Base-by-base conservation (phyloP, 805 yeast genomes). In the Cyberlindnera lachancei region DNA sequence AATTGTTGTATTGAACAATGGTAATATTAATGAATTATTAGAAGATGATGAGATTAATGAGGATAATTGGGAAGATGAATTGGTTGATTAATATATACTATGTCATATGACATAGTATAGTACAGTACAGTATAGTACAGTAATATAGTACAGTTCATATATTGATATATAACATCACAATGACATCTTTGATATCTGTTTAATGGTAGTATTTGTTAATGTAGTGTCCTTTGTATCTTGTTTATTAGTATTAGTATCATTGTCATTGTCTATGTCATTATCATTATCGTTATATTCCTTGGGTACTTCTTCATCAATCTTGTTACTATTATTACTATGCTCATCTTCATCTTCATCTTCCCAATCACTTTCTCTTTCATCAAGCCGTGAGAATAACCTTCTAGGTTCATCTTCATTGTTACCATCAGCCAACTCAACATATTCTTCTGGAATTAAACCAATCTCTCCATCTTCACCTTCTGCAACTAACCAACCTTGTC, bases 401-500 rank as follows among this genome's bases (percentile, higher is more conserved):
- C 27, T 30, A n/a, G 29, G 38, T 17, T 29, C 24, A 23, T 27
- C 19, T 5, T 31, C 29, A 4, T 30, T 39, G 14, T 30, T 34
- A 11, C 29, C 29, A 7, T 21, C 20, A 4, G 62, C 22, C 28
- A 69, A 52, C 32, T 83, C 80, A 19, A 92, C 96, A 49, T 88
- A 92, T 48, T 84, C 96, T 49, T 88, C 95, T 1, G 98, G 98
- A 6, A 92, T 94, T 31, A 92, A 70, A 2, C 98, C 98, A 10
- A 94, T 83, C 41, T 78, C 81, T 1, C 85, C 86, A 3, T 81
- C 68, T 1, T 84, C 79, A 48, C 86, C 87, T 38, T 68, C 68
- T 1, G 96, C 97, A 31, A 92, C 96, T 4, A 92, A 68, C 99
- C 98, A 92, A 7, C 99, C 99, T 55, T 90, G 96, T 17, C 97